phyloP scores from a whole-genome alignment of 2,329 filamentous ascomycete genomes.

The Talaromyces atroroseus region DNA sequence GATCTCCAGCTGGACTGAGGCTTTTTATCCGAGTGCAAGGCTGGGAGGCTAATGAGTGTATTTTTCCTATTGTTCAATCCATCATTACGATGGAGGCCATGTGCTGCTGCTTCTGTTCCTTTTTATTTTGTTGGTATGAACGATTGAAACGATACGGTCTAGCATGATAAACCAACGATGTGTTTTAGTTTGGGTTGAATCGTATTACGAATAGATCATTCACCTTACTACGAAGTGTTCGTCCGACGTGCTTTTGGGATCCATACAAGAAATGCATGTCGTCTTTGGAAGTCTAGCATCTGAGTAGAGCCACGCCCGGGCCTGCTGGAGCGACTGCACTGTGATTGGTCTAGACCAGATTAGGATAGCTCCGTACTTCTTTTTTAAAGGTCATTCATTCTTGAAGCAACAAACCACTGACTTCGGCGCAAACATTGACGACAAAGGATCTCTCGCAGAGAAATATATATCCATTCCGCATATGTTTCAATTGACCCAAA shows the following conservation, averaged over 20 bases:
- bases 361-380: not conserved
- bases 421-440: not conserved
- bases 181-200: not conserved
- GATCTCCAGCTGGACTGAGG: conserved; percentile 5
- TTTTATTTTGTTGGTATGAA: conserved; percentile 1
- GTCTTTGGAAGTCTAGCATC: too few relatives aligned
- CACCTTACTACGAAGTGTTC: not conserved
- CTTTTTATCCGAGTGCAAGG: not conserved
- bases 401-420: not conserved
- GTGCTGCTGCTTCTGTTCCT: not conserved
- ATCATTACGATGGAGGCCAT: not conserved
- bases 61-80: not conserved
- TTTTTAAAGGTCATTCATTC: not conserved
- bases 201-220: not conserved
- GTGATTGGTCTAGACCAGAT: not conserved
- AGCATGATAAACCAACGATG: not conserved
- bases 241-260: too few relatives aligned
- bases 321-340: too few relatives aligned
- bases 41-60: not conserved
- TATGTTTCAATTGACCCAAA: too few relatives aligned
- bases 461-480: too few relatives aligned
- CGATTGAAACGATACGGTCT: conserved; percentile 10
- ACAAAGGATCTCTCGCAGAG: too few relatives aligned
- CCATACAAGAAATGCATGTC: not conserved
- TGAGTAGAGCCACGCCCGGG: too few relatives aligned